Conservation (phyloP, 441 rosid genomes). For the Populus hybrid region DNA sequence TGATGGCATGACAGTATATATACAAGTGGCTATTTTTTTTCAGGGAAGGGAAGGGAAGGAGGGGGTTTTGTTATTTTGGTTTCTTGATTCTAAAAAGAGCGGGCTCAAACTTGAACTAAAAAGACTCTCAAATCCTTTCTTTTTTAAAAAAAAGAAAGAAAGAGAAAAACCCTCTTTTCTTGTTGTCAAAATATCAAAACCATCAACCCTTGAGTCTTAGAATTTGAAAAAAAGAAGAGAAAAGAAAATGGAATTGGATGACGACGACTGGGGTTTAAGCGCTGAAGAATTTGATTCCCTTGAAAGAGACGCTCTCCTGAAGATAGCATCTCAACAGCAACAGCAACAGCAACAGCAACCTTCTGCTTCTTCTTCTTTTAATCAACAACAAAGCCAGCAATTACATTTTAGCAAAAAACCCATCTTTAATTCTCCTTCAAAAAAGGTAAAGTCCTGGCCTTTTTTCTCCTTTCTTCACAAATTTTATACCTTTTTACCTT, state of each 20-base stretch:
- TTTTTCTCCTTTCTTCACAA: neutral
- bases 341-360: slow-evolving; percentile 31
- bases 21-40: neutral
- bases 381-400: slow-evolving; percentile 11
- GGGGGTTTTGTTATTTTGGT: neutral
- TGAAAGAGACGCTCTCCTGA: slow-evolving; percentile 71
- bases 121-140: neutral
- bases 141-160: too few relatives aligned
- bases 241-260: slow-evolving; percentile 46
- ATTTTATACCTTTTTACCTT: neutral
- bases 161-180: neutral
- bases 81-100: neutral
- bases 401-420: neutral
- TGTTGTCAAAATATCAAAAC: neutral
- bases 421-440: slow-evolving; percentile 22
- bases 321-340: slow-evolving; percentile 36
- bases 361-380: slow-evolving; percentile 18
- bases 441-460: slow-evolving; percentile 23
- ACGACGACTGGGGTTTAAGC: slow-evolving; percentile 75
- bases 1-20: too few relatives aligned
- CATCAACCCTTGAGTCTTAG: neutral
- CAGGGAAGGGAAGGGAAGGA: neutral
- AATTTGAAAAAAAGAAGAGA: neutral
- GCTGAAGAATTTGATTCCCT: slow-evolving; percentile 76
- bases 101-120: neutral